Evolutionary conservation across 2,329 filamentous ascomycete species (phyloP), one percentile per base, ranked within the genome.

Genomic region (Monilinia fructigena): DNA sequence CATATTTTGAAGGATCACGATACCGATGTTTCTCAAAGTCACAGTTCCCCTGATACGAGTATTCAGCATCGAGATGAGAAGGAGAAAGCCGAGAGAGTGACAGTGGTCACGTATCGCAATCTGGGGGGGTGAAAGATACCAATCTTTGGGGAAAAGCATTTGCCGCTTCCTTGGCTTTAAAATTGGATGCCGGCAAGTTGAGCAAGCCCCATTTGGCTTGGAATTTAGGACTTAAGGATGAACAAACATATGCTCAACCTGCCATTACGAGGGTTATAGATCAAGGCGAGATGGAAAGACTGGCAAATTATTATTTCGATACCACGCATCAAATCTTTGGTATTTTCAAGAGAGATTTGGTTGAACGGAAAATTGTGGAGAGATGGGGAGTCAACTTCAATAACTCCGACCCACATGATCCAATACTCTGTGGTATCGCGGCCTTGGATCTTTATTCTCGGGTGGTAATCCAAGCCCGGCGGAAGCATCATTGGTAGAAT

Each of bases 131-230:
- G 16, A 59, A 52, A 59, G 54, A 65, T 40, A 35, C 42, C 6
- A 40, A 59, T 52, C 58, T 61, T 20, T 65, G 63, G 63, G 54
- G 63, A 6, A 65, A 65, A 14, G 63, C 63, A 31, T 65, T 65
- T 48, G 63, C 63, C 11, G 48, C 63, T 20, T 58, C 53, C 6
- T 40, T 65, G 54, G 63, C 63, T 14, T 48, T 59, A 54, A 65
- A 65, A 18, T 52, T 65, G 54, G 54, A 65, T 48, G 63, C 63
- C 1, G 63, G 63, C 28, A 65, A 65, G 53, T 28, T 65, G 40
- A 58, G 54, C n/a, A 59, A 78, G 23, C 77, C 78, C 56, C 76
- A 76, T 2, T 77, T 77, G 67, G 77, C 72, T 18, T 78, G 76
- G 68, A 77, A 79, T 66, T 66, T 74, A 18, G 76, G 76, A 1